These are phyloP conservation scores for Lentinula sp. DNA, from an alignment of 768 basidiomycete genomes.

Conservation along the genomic window DNA sequence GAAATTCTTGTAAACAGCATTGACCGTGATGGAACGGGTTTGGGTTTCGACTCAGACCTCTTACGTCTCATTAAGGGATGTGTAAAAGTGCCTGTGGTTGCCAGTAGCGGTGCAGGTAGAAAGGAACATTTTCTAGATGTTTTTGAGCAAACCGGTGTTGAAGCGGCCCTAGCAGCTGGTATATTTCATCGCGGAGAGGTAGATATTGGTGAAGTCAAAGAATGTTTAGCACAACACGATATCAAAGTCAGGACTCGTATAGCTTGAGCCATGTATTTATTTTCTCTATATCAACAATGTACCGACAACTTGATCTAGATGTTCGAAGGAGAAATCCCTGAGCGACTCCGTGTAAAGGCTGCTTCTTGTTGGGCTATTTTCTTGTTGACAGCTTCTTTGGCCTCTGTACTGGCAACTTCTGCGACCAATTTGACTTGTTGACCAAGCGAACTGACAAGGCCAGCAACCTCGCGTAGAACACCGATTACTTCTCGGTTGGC, in stretches of 20 bases:
- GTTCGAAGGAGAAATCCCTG: background rate
- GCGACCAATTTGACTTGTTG: constrained; percentile 80
- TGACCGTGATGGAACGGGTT: constrained; percentile 90
- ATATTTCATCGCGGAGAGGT: constrained; percentile 95
- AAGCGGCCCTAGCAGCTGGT: constrained; percentile 93
- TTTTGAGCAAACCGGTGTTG: constrained; percentile 72
- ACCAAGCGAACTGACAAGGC: constrained; percentile 11
- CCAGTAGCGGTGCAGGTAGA: constrained; percentile 88
- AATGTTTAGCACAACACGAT: constrained; percentile 34
- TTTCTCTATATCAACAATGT: background rate
- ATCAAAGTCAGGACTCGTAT: constrained; percentile 39
- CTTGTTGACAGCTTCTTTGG: constrained; percentile 53
- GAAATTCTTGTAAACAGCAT: constrained; percentile 96
- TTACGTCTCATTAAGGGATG: constrained; percentile 66
- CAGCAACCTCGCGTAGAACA: constrained; percentile 79
- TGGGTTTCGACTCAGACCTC: constrained; percentile 87
- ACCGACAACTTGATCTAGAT: background rate
- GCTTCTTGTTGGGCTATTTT: constrained; percentile 20
- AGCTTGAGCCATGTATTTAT: background rate
- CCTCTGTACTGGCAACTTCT: constrained; percentile 75
- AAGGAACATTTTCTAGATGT: constrained; percentile 83
- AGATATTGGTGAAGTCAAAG: constrained; percentile 75
- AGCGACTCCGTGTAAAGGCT: background rate
- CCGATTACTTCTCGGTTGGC: constrained; percentile 82
- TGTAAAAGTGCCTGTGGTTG: constrained; percentile 89